Conservation (phyloP, 257 asterid genomes). For the Phtheirospermum japonicum region DNA sequence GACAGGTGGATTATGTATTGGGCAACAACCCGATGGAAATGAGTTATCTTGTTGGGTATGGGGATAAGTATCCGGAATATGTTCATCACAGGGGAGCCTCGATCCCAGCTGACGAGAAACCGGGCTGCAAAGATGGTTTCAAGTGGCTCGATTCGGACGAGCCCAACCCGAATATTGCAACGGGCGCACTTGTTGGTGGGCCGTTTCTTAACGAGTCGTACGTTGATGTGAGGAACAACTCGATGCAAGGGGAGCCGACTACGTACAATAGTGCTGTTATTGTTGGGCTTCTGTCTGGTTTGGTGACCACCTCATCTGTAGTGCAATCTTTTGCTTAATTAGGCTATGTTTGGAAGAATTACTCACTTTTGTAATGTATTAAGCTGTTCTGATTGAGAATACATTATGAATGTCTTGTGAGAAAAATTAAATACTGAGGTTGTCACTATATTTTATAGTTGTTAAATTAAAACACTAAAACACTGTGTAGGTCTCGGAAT, state of each 20-base stretch:
- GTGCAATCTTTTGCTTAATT: constrained; percentile 46
- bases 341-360: background rate
- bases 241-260: constrained; percentile 85
- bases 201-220: constrained; percentile 77
- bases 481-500: too few relatives aligned
- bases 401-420: too few relatives aligned
- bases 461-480: too few relatives aligned
- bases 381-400: too few relatives aligned
- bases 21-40: constrained; percentile 73
- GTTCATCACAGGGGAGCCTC: constrained; percentile 99
- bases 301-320: constrained; percentile 64
- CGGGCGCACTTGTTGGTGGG: constrained; percentile 88
- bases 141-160: constrained; percentile 59
- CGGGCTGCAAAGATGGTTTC: constrained; percentile 82
- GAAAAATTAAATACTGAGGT: too few relatives aligned
- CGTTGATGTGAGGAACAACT: constrained; percentile 70
- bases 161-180: constrained; percentile 77
- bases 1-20: constrained; percentile 66
- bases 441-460: too few relatives aligned
- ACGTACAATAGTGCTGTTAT: constrained; percentile 72
- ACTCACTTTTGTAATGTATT: background rate
- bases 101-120: constrained; percentile 47
- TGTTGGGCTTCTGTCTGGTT: constrained; percentile 78
- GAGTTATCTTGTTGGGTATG: constrained; percentile 87
- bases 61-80: constrained; percentile 60